Percentiles rank a stretch among this genome's conserved stretches.
Evolutionary conservation across 306 rosid genomes (phyloP).

Genomic region (Fragaria vesca): DNA sequence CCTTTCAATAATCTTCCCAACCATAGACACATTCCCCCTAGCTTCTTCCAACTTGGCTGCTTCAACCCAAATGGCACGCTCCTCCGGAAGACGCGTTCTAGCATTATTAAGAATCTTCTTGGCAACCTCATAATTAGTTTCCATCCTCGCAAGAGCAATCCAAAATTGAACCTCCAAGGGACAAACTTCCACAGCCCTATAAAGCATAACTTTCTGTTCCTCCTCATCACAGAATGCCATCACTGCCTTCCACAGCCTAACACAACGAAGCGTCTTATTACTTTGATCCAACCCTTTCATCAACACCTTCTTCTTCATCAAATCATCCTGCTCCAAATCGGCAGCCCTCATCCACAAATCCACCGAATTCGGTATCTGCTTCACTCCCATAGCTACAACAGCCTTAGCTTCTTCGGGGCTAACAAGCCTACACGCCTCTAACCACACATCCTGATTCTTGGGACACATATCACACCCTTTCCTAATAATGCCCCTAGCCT

Average conservation of each 20-base stretch:
- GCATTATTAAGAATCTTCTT: constrained; percentile 71
- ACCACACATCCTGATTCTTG: constrained; percentile 78
- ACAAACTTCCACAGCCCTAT: constrained; percentile 77
- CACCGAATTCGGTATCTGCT: constrained; percentile 64
- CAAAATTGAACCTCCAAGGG: constrained; percentile 77
- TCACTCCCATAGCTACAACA: constrained; percentile 66
- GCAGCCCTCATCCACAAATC: constrained; percentile 82
- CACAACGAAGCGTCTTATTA: constrained; percentile 49
- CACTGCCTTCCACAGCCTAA: constrained; percentile 85
- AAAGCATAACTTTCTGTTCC: constrained; percentile 66
- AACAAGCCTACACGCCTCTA: constrained; percentile 76
- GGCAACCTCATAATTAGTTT: constrained; percentile 62
- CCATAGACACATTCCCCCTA: constrained; percentile 70
- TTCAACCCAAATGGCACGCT: constrained; percentile 78
- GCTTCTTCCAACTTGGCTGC: constrained; percentile 92
- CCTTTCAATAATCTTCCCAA: constrained; percentile 68
- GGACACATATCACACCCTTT: constrained; percentile 85
- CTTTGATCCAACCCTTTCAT: constrained; percentile 72
- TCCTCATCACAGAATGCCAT: constrained; percentile 72
- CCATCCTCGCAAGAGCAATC: constrained; percentile 78
- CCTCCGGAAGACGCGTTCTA: constrained; percentile 61
- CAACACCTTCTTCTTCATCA: constrained; percentile 60
- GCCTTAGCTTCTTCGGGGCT: constrained; percentile 80
- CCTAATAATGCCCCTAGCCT: constrained; percentile 65
- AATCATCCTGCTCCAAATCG: constrained; percentile 65